Percentiles rank a stretch among this genome's conserved stretches.
Conservation (phyloP, 257 asterid genomes). For the Solanum raphanifolium region DNA sequence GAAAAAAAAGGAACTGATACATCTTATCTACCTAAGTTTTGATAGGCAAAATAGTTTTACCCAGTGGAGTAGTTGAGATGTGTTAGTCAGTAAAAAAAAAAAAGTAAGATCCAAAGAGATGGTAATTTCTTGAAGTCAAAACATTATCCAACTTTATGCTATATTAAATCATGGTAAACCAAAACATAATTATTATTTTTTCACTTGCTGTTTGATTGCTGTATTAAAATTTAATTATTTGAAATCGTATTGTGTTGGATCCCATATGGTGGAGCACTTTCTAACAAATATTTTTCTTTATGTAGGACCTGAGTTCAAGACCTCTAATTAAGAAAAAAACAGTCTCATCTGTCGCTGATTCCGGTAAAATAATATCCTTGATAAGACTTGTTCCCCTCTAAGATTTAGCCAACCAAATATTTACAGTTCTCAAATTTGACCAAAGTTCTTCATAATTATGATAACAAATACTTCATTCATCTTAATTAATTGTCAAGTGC, state of each 20-base stretch:
- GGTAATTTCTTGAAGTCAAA: neutral
- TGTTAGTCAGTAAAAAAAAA: neutral
- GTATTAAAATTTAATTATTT: no score
- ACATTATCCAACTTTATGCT: neutral
- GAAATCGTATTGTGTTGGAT: neutral
- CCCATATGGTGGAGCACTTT: accelerated
- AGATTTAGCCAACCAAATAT: neutral
- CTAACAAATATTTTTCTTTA: no score
- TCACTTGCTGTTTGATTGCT: accelerated
- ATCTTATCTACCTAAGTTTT: neutral
- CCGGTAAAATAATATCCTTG: neutral
- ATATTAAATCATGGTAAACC: no score
- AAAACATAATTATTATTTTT: neutral
- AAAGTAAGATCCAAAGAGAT: neutral
- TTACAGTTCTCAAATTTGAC: neutral
- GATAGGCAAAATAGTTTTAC: neutral
- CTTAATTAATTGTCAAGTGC: neutral
- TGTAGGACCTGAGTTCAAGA: accelerated
- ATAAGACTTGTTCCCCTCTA: neutral
- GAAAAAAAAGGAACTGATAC: neutral
- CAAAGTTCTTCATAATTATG: neutral
- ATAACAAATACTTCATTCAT: neutral
- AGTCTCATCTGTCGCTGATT: no score
- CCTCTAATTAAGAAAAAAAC: neutral
- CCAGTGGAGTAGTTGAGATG: neutral